These are phyloP conservation scores for Torrubiella hemipterigena DNA, from an alignment of 2,329 filamentous ascomycete species.

Conservation along the genomic window DNA sequence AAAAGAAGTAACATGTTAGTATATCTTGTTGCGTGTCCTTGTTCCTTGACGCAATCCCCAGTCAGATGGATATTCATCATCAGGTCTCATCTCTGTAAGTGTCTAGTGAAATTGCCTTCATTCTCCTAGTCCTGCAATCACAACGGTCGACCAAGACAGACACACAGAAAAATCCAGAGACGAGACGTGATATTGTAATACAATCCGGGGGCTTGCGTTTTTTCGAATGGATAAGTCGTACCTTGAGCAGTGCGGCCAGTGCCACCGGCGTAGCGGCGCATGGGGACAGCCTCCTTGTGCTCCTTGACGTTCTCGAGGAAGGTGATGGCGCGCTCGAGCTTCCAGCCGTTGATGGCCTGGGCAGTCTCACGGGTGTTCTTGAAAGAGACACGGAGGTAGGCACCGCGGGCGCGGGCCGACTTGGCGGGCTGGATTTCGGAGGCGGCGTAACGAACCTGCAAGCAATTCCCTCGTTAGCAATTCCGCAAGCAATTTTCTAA, in stretches of 20 bases:
- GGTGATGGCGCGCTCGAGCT: conserved; percentile 83
- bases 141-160: too few relatives aligned
- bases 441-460: conserved; percentile 89
- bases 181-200: too few relatives aligned
- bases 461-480: too few relatives aligned
- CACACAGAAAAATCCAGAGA: conserved; percentile 1
- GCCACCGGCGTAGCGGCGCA: conserved; percentile 94
- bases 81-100: too few relatives aligned
- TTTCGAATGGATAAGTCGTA: conserved; percentile 51
- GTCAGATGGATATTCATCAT: background rate
- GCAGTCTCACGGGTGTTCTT: conserved; percentile 99
- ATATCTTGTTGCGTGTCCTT: background rate
- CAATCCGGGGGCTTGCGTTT: too few relatives aligned
- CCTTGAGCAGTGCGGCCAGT: conserved; percentile 96
- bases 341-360: conserved; percentile 99
- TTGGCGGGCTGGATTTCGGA: conserved; percentile 78
- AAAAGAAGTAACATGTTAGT: conserved; percentile 15
- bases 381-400: conserved; percentile 98
- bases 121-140: too few relatives aligned
- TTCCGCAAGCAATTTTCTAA: too few relatives aligned
- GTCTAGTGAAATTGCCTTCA: background rate
- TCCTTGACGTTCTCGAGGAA: conserved; percentile 98
- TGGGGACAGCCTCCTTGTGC: conserved; percentile 95
- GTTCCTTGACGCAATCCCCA: background rate
- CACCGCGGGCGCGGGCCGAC: conserved; percentile 95